Base-by-base conservation (phyloP, 805 yeast species). In the Zygosaccharomyces kombuchaensis region DNA sequence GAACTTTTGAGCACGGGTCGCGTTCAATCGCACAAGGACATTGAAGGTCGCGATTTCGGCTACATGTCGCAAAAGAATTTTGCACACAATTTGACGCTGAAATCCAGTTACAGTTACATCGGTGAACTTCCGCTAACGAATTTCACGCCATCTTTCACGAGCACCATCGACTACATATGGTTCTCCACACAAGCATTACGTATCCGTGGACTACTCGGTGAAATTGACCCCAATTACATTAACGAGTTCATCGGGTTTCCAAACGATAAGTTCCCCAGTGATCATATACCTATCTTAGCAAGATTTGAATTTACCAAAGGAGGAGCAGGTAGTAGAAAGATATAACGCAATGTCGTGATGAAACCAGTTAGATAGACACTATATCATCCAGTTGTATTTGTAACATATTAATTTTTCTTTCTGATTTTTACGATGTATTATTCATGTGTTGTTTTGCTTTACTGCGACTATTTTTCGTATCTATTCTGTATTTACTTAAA, bases 131-230 rank as follows among this genome's bases (percentile, higher is more conserved):
- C 96, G 36, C 91, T 91, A 65, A 91, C 99, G 6, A 93, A 93
- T 67, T 84, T 82, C 67, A 83, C 98, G 0, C 99, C 99, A 22
- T 81, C 84, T 29, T 93, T 93, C 68, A 88, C 95, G 1, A 89
- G 88, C 59, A 90, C 83, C 34, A 87, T 93, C 68, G 99, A 93
- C 70, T 93, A 93, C 64, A 82, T 93, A 47, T 95, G 98, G 96
- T 89, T 86, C 67, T 80, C 96, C 2, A 85, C 96, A 7, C 74
- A 81, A 10, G 73, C 81, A n/a, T 72, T 93, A 51, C 78, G 82
- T 46, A 96, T 93, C 7, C 81, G 81, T 55, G 97, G 96, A 7
- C 69, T 93, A 57, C 71, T 91, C 44, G 98, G 96, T 22, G 80
- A 81, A 56, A 79, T 90, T 35, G 97, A 91, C 63, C 74, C 74